A percentile compares a stretch with the other conserved stretches of the same genome.
Conservation (phyloP, 1,284 basidiomycete species). For the Cryptococcus sp. region DNA sequence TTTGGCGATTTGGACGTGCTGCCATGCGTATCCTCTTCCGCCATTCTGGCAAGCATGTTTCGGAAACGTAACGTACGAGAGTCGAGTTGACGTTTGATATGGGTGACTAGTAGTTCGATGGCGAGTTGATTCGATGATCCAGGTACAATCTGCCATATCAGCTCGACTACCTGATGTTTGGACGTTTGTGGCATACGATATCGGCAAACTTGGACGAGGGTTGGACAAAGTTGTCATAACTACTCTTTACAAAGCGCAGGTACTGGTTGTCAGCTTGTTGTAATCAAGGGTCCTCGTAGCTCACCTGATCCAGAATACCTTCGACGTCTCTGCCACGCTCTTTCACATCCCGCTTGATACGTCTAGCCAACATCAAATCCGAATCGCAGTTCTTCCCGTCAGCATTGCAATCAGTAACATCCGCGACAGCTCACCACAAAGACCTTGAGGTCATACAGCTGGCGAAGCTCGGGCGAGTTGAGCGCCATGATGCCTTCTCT, state of each 20-base stretch:
- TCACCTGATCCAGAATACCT: constrained; percentile 76
- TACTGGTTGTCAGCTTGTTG: constrained; percentile 41
- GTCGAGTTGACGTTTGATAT: constrained; percentile 76
- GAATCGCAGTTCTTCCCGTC: constrained; percentile 67
- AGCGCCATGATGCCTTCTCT: constrained; percentile 86
- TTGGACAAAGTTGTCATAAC: constrained; percentile 91
- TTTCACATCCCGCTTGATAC: constrained; percentile 78
- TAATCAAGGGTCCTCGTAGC: background rate
- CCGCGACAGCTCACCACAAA: constrained; percentile 25
- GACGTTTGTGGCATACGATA: constrained; percentile 55
- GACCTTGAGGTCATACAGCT: constrained; percentile 87
- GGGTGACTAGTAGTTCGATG: constrained; percentile 87
- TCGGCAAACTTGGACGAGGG: constrained; percentile 83
- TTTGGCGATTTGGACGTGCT: background rate
- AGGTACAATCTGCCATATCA: constrained; percentile 68
- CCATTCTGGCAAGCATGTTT: constrained; percentile 53
- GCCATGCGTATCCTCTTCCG: constrained; percentile 17
- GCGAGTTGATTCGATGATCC: constrained; percentile 74
- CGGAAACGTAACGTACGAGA: constrained; percentile 69
- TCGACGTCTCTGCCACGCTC: constrained; percentile 81
- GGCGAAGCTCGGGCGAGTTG: constrained; percentile 68
- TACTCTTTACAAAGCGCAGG: constrained; percentile 84
- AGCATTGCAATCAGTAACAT: background rate
- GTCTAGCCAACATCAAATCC: constrained; percentile 92
- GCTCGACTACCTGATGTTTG: background rate